Evolutionary conservation across 345 rosid species (phyloP), one percentile per base, ranked within the genome.

Genomic region (Boechera retrofracta): DNA sequence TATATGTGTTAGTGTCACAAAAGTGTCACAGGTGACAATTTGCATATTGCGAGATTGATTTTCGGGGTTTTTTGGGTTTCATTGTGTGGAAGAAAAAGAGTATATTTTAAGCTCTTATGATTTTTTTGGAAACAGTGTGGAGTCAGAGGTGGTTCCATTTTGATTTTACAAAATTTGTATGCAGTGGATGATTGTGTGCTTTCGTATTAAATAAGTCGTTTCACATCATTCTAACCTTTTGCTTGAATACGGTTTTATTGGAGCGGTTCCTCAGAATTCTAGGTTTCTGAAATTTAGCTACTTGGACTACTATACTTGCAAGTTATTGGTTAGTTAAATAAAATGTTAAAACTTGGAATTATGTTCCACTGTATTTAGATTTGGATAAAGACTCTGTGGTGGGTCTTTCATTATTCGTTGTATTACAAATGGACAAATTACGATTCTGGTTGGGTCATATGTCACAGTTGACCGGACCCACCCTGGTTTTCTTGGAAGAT

Each of bases 381-480:
- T 10, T 56, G 78, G 57, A 64, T 53, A 54, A 39, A 21, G 69
- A 64, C 31, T 61, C 13, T 28, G 55, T 47, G 55, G 24, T 21
- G 24, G 24, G 56, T 65, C 56, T 13, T 5, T 39, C 15, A 24
- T 54, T 39, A 11, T 3, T 69, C 7, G 5, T 51, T 21, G 49
- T 10, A 6, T 10, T 5, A 57, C 59, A 57, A 45, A 45, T 4
- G 59, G 73, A 75, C 78, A 47, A 75, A 48, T 57, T 24, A 58
- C 26, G 36, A 57, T 35, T 56, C 45, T 54, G 77, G 78, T 67
- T 75, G 26, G 73, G 79, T 75, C 59, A 75, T 36, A 44, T 8
- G 79, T 75, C 52, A 48, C 60, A 45, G 73, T 75, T 57, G 67
- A 58, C 79, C 51, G 67, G 79, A 48, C 79, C 73, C 67, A 67